A percentile compares a stretch with the other conserved stretches of the same genome.
Evolutionary conservation across 257 asterid genomes (phyloP).

Genomic region (Ophiorrhiza pumila): DNA sequence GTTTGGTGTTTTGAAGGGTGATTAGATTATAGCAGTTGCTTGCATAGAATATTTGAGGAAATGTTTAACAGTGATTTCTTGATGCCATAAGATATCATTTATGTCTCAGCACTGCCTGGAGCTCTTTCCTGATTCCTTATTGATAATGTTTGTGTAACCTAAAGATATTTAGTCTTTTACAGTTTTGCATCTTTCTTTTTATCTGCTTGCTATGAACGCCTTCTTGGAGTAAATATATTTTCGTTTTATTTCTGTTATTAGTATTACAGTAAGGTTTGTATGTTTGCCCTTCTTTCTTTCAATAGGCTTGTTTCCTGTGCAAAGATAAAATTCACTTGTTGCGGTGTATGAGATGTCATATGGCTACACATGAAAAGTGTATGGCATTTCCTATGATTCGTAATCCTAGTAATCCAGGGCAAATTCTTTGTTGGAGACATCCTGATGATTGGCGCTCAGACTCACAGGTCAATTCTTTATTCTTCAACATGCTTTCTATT

Average conservation of each 20-base stretch:
- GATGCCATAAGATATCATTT: neutral
- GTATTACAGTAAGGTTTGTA: slow-evolving; percentile 6
- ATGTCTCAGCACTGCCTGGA: neutral
- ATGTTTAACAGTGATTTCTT: neutral
- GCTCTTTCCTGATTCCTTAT: neutral
- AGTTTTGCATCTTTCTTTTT: neutral
- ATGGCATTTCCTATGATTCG: slow-evolving; percentile 69
- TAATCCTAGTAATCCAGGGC: slow-evolving; percentile 58
- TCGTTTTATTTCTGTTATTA: neutral
- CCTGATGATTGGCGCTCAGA: slow-evolving; percentile 54
- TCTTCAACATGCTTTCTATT: slow-evolving; percentile 21
- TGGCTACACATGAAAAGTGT: slow-evolving; percentile 76
- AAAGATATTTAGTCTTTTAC: neutral
- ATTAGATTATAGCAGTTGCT: neutral
- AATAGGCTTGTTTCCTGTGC: slow-evolving; percentile 79
- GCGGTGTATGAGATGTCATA: slow-evolving; percentile 73
- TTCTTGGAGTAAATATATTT: neutral
- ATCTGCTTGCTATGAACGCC: neutral
- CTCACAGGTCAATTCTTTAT: slow-evolving; percentile 53
- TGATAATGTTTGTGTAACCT: neutral
- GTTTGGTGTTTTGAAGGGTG: neutral
- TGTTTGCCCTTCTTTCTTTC: slow-evolving; percentile 23
- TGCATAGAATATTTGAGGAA: neutral
- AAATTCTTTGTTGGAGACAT: slow-evolving; percentile 90
- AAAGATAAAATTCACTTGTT: slow-evolving; percentile 60